These are phyloP conservation scores for Flueggea neowawraea DNA, from an alignment of 441 rosid genomes.

Conservation along the genomic window DNA sequence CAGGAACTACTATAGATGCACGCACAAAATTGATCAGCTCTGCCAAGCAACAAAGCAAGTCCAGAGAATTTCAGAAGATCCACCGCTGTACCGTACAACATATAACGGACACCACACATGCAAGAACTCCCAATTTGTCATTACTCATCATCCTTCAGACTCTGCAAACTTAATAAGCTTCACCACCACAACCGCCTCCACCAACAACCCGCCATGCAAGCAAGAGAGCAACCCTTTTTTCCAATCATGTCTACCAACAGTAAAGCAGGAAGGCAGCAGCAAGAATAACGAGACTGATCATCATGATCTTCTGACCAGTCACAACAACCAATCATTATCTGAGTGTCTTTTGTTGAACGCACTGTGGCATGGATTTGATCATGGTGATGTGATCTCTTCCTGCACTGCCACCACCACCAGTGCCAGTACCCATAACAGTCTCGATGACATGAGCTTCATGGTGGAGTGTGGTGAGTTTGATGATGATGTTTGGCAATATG, in stretches of 20 bases:
- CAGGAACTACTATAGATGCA: slow-evolving; percentile 5
- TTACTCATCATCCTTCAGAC: neutral
- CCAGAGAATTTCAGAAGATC: neutral
- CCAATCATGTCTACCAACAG: neutral
- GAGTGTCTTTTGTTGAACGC: neutral
- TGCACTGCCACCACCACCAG: neutral
- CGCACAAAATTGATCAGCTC: neutral
- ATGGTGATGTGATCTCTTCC: neutral
- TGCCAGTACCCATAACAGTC: neutral
- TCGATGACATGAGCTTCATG: neutral
- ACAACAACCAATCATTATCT: neutral
- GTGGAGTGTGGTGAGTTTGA: neutral
- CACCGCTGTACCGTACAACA: neutral
- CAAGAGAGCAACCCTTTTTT: neutral
- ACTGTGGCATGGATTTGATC: neutral
- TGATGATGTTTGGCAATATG: neutral
- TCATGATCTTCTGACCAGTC: neutral
- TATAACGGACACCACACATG: slow-evolving; percentile 2
- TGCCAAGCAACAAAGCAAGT: slow-evolving; percentile 4
- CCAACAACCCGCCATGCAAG: neutral
- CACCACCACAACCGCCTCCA: neutral
- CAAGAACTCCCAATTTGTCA: neutral
- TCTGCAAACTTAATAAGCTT: neutral
- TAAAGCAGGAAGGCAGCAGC: neutral
- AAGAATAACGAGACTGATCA: neutral